Base-by-base conservation (phyloP, 176 grass and related monocot genomes). In the Carex kokanica region DNA sequence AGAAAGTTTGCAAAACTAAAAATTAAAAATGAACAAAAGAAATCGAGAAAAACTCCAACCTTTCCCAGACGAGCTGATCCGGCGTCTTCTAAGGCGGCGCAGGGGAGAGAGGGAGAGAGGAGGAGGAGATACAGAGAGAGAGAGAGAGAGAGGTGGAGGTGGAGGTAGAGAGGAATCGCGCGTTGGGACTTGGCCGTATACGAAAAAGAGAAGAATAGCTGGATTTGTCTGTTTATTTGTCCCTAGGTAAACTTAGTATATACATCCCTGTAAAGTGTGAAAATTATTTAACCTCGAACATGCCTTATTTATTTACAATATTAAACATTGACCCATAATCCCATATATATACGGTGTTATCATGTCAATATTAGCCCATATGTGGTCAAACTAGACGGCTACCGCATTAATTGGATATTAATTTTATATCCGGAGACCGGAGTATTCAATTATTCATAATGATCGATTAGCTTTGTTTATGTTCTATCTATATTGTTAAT, bases 121-220 rank as follows among this genome's bases (percentile, higher is more conserved):
- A 2, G 51, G 58, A 81, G 79, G 51, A 78, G 38, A 24, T 15
- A 64, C 34, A 81, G 79, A 65, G 60, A 52, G 32, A 62, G n/a
- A n/a, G 60, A 82, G 40, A 24, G 55, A 69, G 57, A 80, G 78
- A n/a, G n/a, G n/a, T 3, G 8, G 15, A 3, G 36, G 11, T 38
- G 25, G 14, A 38, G 64, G 17, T 9, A 47, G 60, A 49, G 62
- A 81, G 31, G 59, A 63, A 81, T 63, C 31, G 57, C n/a, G 34
- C 18, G 59, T 60, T 17, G 40, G 40, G 61, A 68, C 60, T 67
- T 65, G 80, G 80, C 63, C 61, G 80, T 82, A 51, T 66, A 34
- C 38, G 80, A 82, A 82, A 82, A 66, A 67, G 41, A 82, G 80
- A 64, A 82, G 57, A 65, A 82, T 62, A 65, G 60, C 73, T 78